Percentiles rank a stretch among this genome's conserved stretches.
Evolutionary conservation across 2,329 filamentous ascomycete genomes (phyloP).

Genomic region (Ramularia endophylla): DNA sequence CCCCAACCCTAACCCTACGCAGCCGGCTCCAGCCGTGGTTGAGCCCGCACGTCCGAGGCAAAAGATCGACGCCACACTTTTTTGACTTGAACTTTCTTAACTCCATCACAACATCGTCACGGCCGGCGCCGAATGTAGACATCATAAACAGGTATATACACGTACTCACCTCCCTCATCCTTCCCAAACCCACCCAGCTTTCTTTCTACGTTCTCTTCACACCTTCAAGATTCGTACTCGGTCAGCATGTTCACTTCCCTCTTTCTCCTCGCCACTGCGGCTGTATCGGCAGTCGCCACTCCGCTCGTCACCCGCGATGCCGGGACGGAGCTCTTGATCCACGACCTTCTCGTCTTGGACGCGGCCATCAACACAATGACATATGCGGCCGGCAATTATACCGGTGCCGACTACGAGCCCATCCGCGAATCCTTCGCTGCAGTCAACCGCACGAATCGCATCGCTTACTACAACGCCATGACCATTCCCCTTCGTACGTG

Average conservation of each 20-base stretch:
- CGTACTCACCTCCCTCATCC: no score
- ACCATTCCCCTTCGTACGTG: constrained; percentile 17
- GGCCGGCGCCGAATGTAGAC: no score
- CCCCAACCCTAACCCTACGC: no score
- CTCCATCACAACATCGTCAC: no score
- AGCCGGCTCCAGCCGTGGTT: no score
- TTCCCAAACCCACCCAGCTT: no score
- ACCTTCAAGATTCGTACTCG: no score
- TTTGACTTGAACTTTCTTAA: no score
- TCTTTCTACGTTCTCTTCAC: no score
- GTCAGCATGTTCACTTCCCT: constrained; percentile 3
- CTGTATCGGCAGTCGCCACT: constrained; percentile 2
- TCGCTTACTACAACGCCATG: constrained; percentile 21
- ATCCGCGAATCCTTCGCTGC: constrained; percentile 18
- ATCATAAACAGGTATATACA: no score
- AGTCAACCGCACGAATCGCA: constrained; percentile 20
- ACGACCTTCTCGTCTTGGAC: constrained; percentile 16
- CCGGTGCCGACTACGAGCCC: constrained; percentile 13
- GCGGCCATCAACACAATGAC: constrained; percentile 15
- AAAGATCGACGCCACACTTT: no score
- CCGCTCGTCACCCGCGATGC: constrained; percentile 12
- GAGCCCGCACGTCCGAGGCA: no score
- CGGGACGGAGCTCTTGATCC: constrained; percentile 15
- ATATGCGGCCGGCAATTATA: constrained; percentile 13
- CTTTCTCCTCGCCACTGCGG: constrained; percentile 6